Conservation (phyloP, 2,329 filamentous ascomycete species). For the Coccinonectria pachysandricola region DNA sequence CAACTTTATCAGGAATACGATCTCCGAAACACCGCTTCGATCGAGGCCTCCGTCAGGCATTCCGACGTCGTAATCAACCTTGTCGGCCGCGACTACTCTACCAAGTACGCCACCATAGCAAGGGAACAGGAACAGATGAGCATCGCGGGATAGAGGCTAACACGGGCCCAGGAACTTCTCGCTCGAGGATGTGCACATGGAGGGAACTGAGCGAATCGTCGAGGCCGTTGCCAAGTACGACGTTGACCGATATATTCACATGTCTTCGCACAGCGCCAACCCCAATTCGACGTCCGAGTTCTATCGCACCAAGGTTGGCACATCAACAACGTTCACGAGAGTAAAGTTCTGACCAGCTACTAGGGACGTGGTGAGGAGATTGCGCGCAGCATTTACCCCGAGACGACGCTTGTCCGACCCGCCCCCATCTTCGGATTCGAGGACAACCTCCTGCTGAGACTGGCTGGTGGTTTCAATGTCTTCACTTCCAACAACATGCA, state of each 20-base stretch:
- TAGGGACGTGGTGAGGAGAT: constrained; percentile 72
- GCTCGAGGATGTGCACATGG: constrained; percentile 84
- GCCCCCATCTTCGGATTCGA: constrained; percentile 93
- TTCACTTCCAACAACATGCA: constrained; percentile 90
- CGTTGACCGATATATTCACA: constrained; percentile 89
- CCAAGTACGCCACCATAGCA: constrained; percentile 52
- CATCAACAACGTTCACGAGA: background rate
- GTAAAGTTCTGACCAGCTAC: constrained; percentile 8
- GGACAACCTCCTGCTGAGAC: constrained; percentile 78
- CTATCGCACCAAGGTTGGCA: constrained; percentile 71
- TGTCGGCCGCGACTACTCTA: constrained; percentile 87
- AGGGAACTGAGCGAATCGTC: constrained; percentile 83
- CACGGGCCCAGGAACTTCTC: constrained; percentile 70
- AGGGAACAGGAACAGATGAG: too few relatives aligned
- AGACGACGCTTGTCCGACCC: constrained; percentile 92
- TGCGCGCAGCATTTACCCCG: constrained; percentile 81
- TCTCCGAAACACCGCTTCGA: constrained; percentile 84
- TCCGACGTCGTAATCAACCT: constrained; percentile 98
- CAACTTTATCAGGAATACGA: constrained; percentile 66
- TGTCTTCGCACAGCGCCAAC: constrained; percentile 88
- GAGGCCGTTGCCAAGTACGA: constrained; percentile 97
- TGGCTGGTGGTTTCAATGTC: constrained; percentile 70
- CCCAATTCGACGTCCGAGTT: constrained; percentile 75
- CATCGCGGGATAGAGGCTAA: constrained; percentile 14
- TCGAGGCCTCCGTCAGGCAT: constrained; percentile 93